Percentiles rank a stretch among this genome's conserved stretches.
Conservation (phyloP, 495 filamentous ascomycete genomes). For the Tuber indicum region DNA sequence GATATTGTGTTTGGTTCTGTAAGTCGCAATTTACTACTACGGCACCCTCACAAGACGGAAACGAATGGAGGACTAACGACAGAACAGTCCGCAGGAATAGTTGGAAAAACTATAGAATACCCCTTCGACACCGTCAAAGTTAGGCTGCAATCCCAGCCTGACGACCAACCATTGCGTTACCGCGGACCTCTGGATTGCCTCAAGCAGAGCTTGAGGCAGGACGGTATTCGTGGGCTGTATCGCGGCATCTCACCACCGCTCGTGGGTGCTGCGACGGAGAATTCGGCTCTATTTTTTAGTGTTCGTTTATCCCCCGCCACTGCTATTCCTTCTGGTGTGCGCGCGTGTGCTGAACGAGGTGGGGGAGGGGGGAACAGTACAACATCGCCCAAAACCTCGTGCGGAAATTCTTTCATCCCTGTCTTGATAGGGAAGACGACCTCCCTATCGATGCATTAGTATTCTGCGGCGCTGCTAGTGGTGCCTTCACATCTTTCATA, state of each 20-base stretch:
- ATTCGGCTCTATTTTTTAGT: slow-evolving; percentile 88
- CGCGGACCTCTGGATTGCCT: slow-evolving; percentile 90
- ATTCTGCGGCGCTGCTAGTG: slow-evolving; percentile 71
- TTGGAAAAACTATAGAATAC: slow-evolving; percentile 94
- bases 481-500: slow-evolving; percentile 82
- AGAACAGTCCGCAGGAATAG: slow-evolving; percentile 70
- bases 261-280: slow-evolving; percentile 85
- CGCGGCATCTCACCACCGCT: slow-evolving; percentile 89
- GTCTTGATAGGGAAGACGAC: slow-evolving; percentile 48
- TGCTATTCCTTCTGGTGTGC: not conserved
- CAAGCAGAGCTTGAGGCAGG: slow-evolving; percentile 66
- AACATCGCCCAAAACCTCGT: slow-evolving; percentile 61
- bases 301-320: slow-evolving; percentile 31
- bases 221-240: slow-evolving; percentile 74
- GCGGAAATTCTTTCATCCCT: slow-evolving; percentile 54
- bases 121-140: slow-evolving; percentile 99
- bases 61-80: slow-evolving; percentile 9
- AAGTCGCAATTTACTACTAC: slow-evolving; percentile 41
- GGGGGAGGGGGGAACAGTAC: slow-evolving; percentile 46
- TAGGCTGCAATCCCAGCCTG: slow-evolving; percentile 71
- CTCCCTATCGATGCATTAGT: slow-evolving; percentile 68
- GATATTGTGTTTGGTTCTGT: slow-evolving; percentile 81
- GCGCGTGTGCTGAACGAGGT: not conserved
- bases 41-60: slow-evolving; percentile 4
- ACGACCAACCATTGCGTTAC: slow-evolving; percentile 73